Evolutionary conservation across 345 rosid genomes (phyloP), one percentile per base, ranked within the genome.

Genomic region (Ceriops decandra): DNA sequence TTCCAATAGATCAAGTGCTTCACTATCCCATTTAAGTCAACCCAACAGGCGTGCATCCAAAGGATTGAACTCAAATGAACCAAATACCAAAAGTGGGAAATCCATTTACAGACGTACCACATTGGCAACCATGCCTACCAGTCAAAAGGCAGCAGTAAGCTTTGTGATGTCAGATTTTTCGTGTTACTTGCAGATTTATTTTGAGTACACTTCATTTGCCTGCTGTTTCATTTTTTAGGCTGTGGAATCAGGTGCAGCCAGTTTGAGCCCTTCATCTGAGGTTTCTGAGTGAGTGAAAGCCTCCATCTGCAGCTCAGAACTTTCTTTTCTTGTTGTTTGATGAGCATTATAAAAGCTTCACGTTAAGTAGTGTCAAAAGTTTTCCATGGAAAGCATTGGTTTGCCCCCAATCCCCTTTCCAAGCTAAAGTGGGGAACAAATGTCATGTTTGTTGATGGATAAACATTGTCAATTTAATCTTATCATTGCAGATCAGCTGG

Each of bases 401-500:
- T n/a, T 28, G 1, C 13, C 64, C 60, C n/a, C 7, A n/a, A 7
- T 32, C 13, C 26, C 28, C 51, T 20, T 6, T 57, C 10, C 20
- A 28, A 30, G 21, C 27, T 54, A 33, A 28, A 27, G 1, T 5
- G 9, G 35, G 58, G 58, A 24, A 56, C 24, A 27, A 13, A 24
- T 5, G 17, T 24, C 33, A 46, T 60, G 36, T 66, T 56, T 56
- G 28, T 52, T 38, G n/a, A 38, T 20, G 5, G 30, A 54, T 36
- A 59, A 35, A 57, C 17, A 5, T 17, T 30, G 17, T 47, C 26
- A 2, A 19, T 31, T 3, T 7, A 52, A 27, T 52, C 60, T 20
- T 69, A 49, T 19, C 32, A n/a, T 72, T 82, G 72, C 86, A 92
- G 98, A 75, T 77, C 77, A 71, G 73, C 60, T 36, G 87, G 88